Base-by-base conservation (phyloP, 352 stramenopile genomes). In the Phytophthora hibernalis region DNA sequence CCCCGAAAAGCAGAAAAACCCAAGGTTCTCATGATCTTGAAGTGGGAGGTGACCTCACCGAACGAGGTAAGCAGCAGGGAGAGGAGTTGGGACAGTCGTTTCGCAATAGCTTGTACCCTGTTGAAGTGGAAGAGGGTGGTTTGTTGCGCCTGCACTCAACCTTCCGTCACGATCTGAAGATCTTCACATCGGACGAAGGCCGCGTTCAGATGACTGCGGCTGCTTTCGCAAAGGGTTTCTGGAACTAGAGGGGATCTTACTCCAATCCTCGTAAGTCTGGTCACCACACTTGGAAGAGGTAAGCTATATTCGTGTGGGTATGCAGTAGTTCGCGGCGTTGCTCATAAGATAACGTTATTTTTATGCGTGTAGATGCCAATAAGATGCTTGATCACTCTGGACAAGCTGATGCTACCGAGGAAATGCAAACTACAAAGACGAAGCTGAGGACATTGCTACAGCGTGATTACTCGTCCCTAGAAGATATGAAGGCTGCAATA, bases 101-200 rank as follows among this genome's bases (percentile, higher is more conserved):
- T 61, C 87, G 91, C 59, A 95, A 96, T 62, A 79, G 81, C 54
- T 63, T 97, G 53, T 97, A 97, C 55, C 91, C 90, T 28, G 84
- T 93, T 24, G 90, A 97, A 76, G 88, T 92, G 12, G 90, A 97
- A 71, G 87, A 95, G 72, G 88, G 96, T 21, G 98, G 97, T 3
- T 91, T 99, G 60, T 82, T 99, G 50, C 92, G 98, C 21, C 84
- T 99, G 33, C 98, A 99, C 83, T 99, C 97, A 40, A 99, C 98
- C 0, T 99, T 99, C 74, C 93, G 98, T 5, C 98, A 99, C 82
- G 98, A 99, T 72, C 82, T 99, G 28, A 99, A 99, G 76, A 99
- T 99, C 61, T 99, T 99, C 73, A 99, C 97, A 8, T 98, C 89
- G 5, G 98, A 99, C 70, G 98, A 99, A 90, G 98, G 98, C 1